phyloP scores from a whole-genome alignment of 352 stramenopile genomes.

The Pythium scleroteichum region DNA sequence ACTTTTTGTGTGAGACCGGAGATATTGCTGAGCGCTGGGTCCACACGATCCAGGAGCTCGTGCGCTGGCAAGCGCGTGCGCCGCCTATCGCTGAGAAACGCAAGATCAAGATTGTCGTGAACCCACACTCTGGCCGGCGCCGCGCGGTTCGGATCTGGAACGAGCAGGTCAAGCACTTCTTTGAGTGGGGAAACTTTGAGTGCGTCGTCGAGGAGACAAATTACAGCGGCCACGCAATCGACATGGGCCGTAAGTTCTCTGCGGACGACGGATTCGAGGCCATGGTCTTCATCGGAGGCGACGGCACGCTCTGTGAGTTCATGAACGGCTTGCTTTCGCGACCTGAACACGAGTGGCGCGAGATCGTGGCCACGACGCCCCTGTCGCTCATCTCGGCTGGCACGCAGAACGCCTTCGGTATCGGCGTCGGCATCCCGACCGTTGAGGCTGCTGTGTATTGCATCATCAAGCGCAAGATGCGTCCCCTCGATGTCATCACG shows the following conservation, averaged over 20 bases:
- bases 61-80: slow-evolving; percentile 77
- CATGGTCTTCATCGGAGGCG: slow-evolving; percentile 76
- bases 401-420: slow-evolving; percentile 83
- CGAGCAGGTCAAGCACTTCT: slow-evolving; percentile 74
- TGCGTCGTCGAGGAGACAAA: slow-evolving; percentile 78
- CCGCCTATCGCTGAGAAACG: slow-evolving; percentile 70
- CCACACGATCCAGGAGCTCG: slow-evolving; percentile 70
- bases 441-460: slow-evolving; percentile 70
- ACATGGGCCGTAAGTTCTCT: slow-evolving; percentile 77
- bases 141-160: slow-evolving; percentile 67
- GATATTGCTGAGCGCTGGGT: slow-evolving; percentile 57
- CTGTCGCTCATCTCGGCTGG: slow-evolving; percentile 82
- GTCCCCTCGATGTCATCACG: slow-evolving; percentile 77
- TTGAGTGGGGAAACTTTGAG: slow-evolving; percentile 76
- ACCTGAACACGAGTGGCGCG: slow-evolving; percentile 76
- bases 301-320: slow-evolving; percentile 79
- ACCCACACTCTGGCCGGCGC: slow-evolving; percentile 76
- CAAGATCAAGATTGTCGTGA: slow-evolving; percentile 79
- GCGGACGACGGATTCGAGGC: slow-evolving; percentile 76
- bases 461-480: slow-evolving; percentile 85
- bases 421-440: slow-evolving; percentile 68
- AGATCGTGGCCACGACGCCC: slow-evolving; percentile 77
- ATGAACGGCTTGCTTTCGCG: slow-evolving; percentile 79
- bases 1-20: slow-evolving; percentile 45
- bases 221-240: slow-evolving; percentile 66